Conservation (phyloP, 1,139 yeast genomes). For the Blastobotrys petasosporus region DNA sequence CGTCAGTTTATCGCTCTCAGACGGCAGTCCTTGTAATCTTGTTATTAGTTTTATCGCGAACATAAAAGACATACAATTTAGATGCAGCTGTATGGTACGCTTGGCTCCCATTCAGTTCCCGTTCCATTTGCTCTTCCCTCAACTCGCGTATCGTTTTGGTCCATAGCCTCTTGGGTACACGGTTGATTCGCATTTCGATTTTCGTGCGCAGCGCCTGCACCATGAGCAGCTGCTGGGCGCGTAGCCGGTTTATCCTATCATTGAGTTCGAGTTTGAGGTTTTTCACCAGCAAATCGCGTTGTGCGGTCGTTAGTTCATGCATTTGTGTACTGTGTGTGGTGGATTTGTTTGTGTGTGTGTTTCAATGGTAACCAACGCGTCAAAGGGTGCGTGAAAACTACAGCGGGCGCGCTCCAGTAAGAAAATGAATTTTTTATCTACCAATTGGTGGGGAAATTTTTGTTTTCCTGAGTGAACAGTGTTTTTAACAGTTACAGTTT, state of each 20-base stretch:
- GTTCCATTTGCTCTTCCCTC: slow-evolving; percentile 14
- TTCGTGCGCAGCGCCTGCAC: slow-evolving; percentile 34
- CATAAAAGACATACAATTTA: no score
- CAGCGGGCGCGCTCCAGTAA: background rate
- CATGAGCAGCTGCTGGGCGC: slow-evolving; percentile 30
- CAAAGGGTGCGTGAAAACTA: background rate
- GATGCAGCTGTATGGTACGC: slow-evolving; percentile 2
- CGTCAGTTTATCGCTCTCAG: slow-evolving; percentile 4
- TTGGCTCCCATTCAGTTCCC: slow-evolving; percentile 5
- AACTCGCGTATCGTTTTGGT: slow-evolving; percentile 36
- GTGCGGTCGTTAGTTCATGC: slow-evolving; percentile 16
- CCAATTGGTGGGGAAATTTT: no score
- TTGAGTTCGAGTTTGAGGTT: slow-evolving; percentile 18
- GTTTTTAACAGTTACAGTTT: no score
- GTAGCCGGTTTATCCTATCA: slow-evolving; percentile 29
- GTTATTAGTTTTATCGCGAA: no score
- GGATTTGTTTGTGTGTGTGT: slow-evolving; percentile 6
- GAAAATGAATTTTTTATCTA: no score
- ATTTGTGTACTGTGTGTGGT: background rate
- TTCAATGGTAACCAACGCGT: no score
- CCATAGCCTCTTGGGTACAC: slow-evolving; percentile 41
- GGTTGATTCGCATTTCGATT: slow-evolving; percentile 36
- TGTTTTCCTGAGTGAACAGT: no score
- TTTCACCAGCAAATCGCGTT: slow-evolving; percentile 27
- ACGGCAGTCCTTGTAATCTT: background rate